Evolutionary conservation across 1,284 basidiomycete genomes (phyloP).

Genomic region (Cryptococcus sp.): DNA sequence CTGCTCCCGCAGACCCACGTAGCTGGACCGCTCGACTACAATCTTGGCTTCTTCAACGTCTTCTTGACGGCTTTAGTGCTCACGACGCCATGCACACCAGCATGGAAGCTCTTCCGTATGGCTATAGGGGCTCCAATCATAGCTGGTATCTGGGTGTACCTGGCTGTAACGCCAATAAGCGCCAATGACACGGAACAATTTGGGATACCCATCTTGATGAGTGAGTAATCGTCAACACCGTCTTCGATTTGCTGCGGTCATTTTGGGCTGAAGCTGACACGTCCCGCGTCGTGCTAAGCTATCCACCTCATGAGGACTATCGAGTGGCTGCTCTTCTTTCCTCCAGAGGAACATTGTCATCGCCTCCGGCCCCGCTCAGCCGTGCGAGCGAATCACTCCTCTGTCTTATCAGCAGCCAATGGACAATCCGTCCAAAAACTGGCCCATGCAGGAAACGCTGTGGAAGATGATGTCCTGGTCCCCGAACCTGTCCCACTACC

Average conservation of each 20-base stretch:
- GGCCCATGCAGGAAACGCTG: not conserved
- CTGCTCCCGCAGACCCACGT: slow-evolving; percentile 1
- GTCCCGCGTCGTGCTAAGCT: not conserved
- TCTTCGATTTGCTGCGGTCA: no score
- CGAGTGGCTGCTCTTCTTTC: slow-evolving; percentile 39
- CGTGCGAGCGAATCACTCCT: not conserved
- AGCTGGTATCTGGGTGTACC: slow-evolving; percentile 17
- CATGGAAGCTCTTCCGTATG: slow-evolving; percentile 34
- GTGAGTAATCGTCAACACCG: slow-evolving; percentile 17
- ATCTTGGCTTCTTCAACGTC: slow-evolving; percentile 13
- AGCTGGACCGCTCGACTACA: slow-evolving; percentile 2
- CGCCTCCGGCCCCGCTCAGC: slow-evolving; percentile 19
- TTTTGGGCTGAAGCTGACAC: slow-evolving; percentile 1
- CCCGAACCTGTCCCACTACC: slow-evolving; percentile 40
- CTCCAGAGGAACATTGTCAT: slow-evolving; percentile 38
- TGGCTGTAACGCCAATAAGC: slow-evolving; percentile 17
- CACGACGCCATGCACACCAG: slow-evolving; percentile 10
- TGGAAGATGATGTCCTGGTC: slow-evolving; percentile 5
- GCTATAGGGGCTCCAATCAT: slow-evolving; percentile 27
- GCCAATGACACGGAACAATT: slow-evolving; percentile 29
- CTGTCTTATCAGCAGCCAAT: not conserved
- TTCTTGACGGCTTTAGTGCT: slow-evolving; percentile 7
- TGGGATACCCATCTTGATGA: slow-evolving; percentile 26
- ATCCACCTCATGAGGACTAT: slow-evolving; percentile 15
- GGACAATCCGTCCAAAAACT: not conserved